Evolutionary conservation across 23 red algal genomes (phyloP), one percentile per base, ranked within the genome.

Genomic region (Cyanidioschyzon merolae): DNA sequence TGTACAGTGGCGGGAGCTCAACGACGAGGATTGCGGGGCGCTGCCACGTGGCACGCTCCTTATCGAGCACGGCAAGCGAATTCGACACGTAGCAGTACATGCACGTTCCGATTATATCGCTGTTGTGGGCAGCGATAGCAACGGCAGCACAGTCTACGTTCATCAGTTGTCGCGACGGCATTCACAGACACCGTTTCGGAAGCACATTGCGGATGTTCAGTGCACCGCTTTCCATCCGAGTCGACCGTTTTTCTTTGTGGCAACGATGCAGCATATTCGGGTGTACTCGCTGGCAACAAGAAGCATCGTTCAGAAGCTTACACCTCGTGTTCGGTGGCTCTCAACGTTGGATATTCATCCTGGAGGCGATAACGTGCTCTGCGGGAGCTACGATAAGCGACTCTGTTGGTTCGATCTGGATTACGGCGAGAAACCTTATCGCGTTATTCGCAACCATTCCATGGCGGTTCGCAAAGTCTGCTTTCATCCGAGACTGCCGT

Each of bases 341-440:
- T 91, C 92, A 34, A 84, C 88, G 21, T 78, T 96, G 39, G 77
- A 79, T 41, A 84, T 96, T 1, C 92, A 96, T 77, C 92, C 92
- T 15, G 82, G 82, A 67, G 92, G 92, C 59, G 87, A 96, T 39
- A 87, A 96, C 68, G 76, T 96, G 57, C 75, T 96, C 2, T 82
- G 90, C 2, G 85, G 84, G 0, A 79, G 87, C 1, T 89, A 89
- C 39, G 92, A 96, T 82, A 74, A 58, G 40, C 88, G 87, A 34
- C 24, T 89, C 2, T 85, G 85, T 36, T 96, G 92, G 92, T 88
- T 96, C 31, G 92, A 96, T 39, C 68, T 96, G 36, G 92, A 96
- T 58, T 74, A 88, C 74, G 85, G 82, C 0, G 50, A 68, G 40
- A 75, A 82, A 18, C 92, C 92, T 16, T 96, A 96, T 74, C 77